Base-by-base conservation (phyloP, 768 basidiomycete species). In the Solioccasus polychromus region DNA sequence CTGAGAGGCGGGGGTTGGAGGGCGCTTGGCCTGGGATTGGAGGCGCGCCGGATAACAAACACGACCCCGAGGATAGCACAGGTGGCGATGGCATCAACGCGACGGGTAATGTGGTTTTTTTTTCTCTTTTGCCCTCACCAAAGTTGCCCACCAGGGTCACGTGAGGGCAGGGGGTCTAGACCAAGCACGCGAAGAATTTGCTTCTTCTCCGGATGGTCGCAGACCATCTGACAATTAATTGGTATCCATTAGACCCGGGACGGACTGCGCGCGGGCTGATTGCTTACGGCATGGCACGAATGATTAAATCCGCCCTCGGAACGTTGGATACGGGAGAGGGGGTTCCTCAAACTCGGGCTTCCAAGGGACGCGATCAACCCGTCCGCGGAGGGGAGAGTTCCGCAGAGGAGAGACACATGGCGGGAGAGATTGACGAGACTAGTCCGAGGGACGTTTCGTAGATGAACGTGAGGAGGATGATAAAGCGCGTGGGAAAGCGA, bases 341-440 rank as follows among this genome's bases (percentile, higher is more conserved):
- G 8, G 39, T 47, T 44, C 47, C 48, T 38, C 35, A 8, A 2
- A 14, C 48, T 48, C 45, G 45, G 47, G 34, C 50, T 53, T 60
- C 45, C 45, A 47, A 54, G 55, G 57, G 48, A 49, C 30, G 8
- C 29, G 45, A 58, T 54, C 48, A 53, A 42, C n/a, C 59, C 55
- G 52, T 57, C 50, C 58, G 58, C 58, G 54, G 58, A 60, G 45
- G 47, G 49, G 59, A 43, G 41, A 43, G 41, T 41, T 37, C 45
- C 53, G 48, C 43, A 23, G 5, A 28, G 24, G 39, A 12, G 32
- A 34, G 29, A 14, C 15, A 29, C 12, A 35, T 11, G 9, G 39
- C 35, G 31, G 32, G 23, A 23, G 32, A 8, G 48, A 50, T 39
- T 49, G 50, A 43, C 46, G 42, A 18, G 55, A 34, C 19, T 20